Conservation (phyloP, 495 filamentous ascomycete genomes). For the Usnea hakonensis region DNA sequence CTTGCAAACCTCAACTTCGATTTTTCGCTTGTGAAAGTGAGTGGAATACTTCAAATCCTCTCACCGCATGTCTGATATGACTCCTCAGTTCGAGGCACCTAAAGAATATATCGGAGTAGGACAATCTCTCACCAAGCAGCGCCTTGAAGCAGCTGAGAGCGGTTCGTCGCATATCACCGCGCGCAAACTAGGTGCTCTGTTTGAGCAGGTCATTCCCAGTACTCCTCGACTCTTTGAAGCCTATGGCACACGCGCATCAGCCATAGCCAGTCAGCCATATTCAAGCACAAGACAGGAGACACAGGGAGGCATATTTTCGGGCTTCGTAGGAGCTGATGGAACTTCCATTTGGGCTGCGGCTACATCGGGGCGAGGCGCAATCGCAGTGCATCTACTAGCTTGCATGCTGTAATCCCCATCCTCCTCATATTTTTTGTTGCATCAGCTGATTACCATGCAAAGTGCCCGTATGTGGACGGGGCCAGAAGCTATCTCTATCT, state of each 20-base stretch:
- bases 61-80: not conserved
- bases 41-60: not conserved
- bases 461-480: conserved; percentile 26
- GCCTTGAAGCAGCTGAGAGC: conserved; percentile 23
- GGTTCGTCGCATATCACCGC: conserved; percentile 26
- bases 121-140: conserved; percentile 14
- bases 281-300: conserved; percentile 9
- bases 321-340: conserved; percentile 24
- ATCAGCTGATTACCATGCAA: not conserved
- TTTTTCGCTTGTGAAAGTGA: too few relatives aligned
- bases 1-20: conserved; percentile 28
- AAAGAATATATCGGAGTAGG: conserved; percentile 25
- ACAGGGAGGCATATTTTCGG: conserved; percentile 15
- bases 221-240: conserved; percentile 30
- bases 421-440: not conserved
- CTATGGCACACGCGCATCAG: conserved; percentile 34
- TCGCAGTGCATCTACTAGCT: conserved; percentile 32
- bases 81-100: conserved; percentile 24
- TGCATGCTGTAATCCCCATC: conserved; percentile 28
- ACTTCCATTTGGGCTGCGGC: conserved; percentile 35
- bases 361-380: conserved; percentile 27
- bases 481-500: conserved; percentile 33
- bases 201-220: conserved; percentile 20
- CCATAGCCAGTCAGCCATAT: conserved; percentile 24
- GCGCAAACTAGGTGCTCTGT: conserved; percentile 27